Evolutionary conservation across 352 stramenopile genomes (phyloP).

Genomic region (Phytophthora fragariae): DNA sequence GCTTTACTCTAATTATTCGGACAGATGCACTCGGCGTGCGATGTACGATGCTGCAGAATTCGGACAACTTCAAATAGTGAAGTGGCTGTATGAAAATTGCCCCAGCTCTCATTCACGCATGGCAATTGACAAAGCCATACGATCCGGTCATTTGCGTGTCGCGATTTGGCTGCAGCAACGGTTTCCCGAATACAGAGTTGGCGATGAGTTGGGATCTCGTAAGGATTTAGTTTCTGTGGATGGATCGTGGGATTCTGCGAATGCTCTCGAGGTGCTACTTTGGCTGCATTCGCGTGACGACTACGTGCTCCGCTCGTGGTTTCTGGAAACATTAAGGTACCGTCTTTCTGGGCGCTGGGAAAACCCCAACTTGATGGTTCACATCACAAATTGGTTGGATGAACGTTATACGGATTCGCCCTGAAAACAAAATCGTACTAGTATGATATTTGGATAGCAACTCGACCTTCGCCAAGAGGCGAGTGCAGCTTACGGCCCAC

Average conservation of each 20-base stretch:
- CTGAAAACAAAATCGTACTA: neutral
- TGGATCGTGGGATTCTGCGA: neutral
- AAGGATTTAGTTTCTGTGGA: neutral
- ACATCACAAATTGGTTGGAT: neutral
- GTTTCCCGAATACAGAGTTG: neutral
- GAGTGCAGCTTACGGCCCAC: too few relatives aligned
- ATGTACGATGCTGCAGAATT: neutral
- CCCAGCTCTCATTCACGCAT: neutral
- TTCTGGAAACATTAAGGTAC: neutral
- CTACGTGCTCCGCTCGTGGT: neutral
- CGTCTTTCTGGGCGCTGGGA: neutral
- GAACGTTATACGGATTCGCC: neutral
- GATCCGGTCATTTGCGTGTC: slow-evolving; percentile 8
- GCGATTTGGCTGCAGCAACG: slow-evolving; percentile 5
- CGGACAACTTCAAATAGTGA: neutral
- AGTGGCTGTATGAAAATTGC: slow-evolving; percentile 21
- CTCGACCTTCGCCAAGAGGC: too few relatives aligned
- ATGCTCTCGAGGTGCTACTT: neutral
- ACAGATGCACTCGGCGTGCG: neutral
- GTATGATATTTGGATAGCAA: too few relatives aligned
- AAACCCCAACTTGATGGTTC: neutral
- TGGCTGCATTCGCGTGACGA: neutral
- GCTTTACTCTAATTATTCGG: neutral
- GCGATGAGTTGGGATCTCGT: neutral
- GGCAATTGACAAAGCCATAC: slow-evolving; percentile 6